Conservation (phyloP, 805 yeast species). For the Aciculoconidium aculeatum region DNA sequence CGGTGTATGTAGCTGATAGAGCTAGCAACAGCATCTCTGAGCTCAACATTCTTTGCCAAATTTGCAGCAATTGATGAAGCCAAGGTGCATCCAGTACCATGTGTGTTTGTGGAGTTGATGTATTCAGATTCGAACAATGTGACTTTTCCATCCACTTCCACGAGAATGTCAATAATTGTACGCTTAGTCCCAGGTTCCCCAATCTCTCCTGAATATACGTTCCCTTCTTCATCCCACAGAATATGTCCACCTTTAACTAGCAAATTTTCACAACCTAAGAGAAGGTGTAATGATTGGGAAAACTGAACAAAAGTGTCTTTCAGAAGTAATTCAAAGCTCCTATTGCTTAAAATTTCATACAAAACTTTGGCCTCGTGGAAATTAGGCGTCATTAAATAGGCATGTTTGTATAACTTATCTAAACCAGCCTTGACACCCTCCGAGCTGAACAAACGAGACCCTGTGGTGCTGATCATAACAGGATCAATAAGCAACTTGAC, state of each 20-base stretch:
- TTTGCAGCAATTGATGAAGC: slow-evolving; percentile 77
- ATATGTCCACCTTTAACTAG: slow-evolving; percentile 80
- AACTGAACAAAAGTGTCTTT: no score
- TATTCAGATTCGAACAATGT: slow-evolving; percentile 44
- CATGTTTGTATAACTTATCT: slow-evolving; percentile 41
- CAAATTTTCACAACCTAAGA: slow-evolving; percentile 43
- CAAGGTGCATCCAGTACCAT: slow-evolving; percentile 90
- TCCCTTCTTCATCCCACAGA: slow-evolving; percentile 43
- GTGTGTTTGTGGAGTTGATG: slow-evolving; percentile 51
- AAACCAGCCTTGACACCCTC: slow-evolving; percentile 40
- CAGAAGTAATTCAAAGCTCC: no score
- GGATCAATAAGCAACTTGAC: slow-evolving; percentile 66
- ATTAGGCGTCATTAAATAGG: slow-evolving; percentile 72
- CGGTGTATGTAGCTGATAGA: slow-evolving; percentile 63
- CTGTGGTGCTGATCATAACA: slow-evolving; percentile 79
- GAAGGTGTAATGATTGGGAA: no score
- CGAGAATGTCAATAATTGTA: slow-evolving; percentile 47
- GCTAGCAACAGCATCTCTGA: slow-evolving; percentile 46
- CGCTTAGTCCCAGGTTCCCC: no score
- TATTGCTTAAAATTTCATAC: no score
- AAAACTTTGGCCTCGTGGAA: slow-evolving; percentile 55
- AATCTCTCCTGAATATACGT: no score
- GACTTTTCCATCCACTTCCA: slow-evolving; percentile 33
- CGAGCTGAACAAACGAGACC: slow-evolving; percentile 49
- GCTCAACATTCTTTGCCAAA: slow-evolving; percentile 48